Base-by-base conservation (phyloP, 768 basidiomycete genomes). In the Lactarius sp. region DNA sequence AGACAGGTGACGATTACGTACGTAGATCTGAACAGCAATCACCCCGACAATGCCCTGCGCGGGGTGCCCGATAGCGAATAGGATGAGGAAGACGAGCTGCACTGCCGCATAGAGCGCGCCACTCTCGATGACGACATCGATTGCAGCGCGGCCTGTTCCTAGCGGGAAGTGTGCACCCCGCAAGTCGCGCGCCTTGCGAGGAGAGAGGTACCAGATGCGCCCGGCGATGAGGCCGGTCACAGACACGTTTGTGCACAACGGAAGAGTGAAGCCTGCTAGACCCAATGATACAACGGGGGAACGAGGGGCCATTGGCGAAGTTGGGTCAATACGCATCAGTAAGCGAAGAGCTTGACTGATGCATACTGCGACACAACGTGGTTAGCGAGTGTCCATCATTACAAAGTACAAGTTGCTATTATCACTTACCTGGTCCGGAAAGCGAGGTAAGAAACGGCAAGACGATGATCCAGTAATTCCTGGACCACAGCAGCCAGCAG, bases 401-500 rank as follows among this genome's bases (percentile, higher is more conserved):
- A n/a, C 13, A 16, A 3, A 8, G 36, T 37, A 13, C 12, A 31
- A 55, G 33, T 22, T 27, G n/a, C n/a, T 4, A 18, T 2, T 9
- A 73, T 4, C 3, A 52, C 77, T 31, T 68, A 78, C 79, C 67
- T 52, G 78, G 71, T 37, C 73, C 72, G 8, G 63, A 70, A 12
- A 77, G 12, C 0, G 78, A 69, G 9, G 73, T 64, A 9, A 79
- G 68, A 58, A 73, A 50, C 3, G 78, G 79, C 2, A 78, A 52
- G 27, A 76, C 41, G 33, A 75, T 53, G 41, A 79, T 50, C 60
- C 70, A 72, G 60, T 73, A 73, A 44, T 72, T 75, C 56, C 65
- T 69, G 1, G 67, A 72, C 77, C 78, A 80, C 52, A 80, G 52
- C 63, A 76, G 67, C 73, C 76, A 80, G 69, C 77, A 78, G 39